Evolutionary conservation across 1,284 basidiomycete genomes (phyloP), one percentile per base, ranked within the genome.

Genomic region (Puccinia coronata): DNA sequence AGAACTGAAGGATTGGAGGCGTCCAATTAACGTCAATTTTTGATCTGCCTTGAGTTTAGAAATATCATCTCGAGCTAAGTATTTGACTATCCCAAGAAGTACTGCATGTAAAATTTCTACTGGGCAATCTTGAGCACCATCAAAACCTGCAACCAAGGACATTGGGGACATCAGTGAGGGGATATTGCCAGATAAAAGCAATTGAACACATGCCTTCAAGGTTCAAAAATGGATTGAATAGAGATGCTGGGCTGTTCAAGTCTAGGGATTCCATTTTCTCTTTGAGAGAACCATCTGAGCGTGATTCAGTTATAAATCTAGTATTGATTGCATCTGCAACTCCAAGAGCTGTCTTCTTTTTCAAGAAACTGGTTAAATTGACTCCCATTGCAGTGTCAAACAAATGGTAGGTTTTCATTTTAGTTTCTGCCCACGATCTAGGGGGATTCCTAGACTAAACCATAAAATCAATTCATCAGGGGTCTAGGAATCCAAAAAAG

Each of bases 141-240:
- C 88, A 88, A 82, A 89, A 88, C 0, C 85, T 89, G 43, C 2
- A n/a, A n/a, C 14, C 39, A 5, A 47, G 20, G 12, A 47, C 8
- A 47, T 9, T 47, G 43, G 43, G 12, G 12, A 47, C 1, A 14
- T 14, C 20, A 6, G 9, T 16, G 43, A 14, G 1, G 43, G 23
- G 14, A 43, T 8, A 8, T 6, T n/a, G 43, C 14, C 43, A 67
- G 25, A 67, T 23, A 1, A 2, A 14, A 43, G 6, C 31, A 51
- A 16, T 18, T 11, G 18, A 20, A 39, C 2, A 18, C 20, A 20
- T 43, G 12, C 63, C 36, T 41, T 43, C 2, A 16, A 65, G 61
- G 6, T 39, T 25, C 6, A n/a, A 67, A 16, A 43, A 43, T 9
- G 61, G 61, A 65, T 65, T 65, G 61, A 8, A 65, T 36, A 65